Base-by-base conservation (phyloP, 2,329 filamentous ascomycete genomes). In the Clonostachys rosea region DNA sequence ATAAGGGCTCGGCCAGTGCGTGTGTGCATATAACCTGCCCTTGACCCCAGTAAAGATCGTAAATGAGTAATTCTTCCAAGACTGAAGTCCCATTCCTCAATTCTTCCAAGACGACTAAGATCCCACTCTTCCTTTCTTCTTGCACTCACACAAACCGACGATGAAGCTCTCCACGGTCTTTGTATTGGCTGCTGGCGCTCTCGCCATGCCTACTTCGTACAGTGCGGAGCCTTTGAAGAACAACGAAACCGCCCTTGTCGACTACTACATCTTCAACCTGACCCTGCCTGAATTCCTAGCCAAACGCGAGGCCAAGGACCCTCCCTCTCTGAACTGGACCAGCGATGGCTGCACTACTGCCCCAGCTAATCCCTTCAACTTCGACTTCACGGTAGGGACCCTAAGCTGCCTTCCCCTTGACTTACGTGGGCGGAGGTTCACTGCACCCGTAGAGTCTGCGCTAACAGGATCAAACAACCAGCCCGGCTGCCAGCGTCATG, bases 401-500 rank as follows among this genome's bases (percentile, higher is more conserved):
- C 5, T 4, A 39, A 39, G 36, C 11, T n/a, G 14, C 36, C 17
- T 11, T n/a, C 36, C 17, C 17, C 36, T 39, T 14, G 5, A 39
- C 17, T 39, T n/a, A 18, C 36, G 36, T 39, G 36, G 36, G 36
- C 5, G 5, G 11, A 3, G 14, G 36, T 14, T 39, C 24, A 30
- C 10, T 30, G 4, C 24, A 30, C 24, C 24, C 8, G 9, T 10
- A 30, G 24, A 30, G 24, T 30, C 24, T 30, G 24, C 8, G 24
- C 24, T 30, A 30, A 30, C 8, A 30, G 8, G 9, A 30, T 30
- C 24, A 4, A 30, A 30, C 24, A 30, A 30, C 24, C 4, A 13
- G 20, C 67, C 65, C 1, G 69, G 66, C 13, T 79, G 75, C 63
- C 59, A 75, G 49, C 74, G 78, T 7, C 78, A 82, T 50, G 78